Conservation (phyloP, 129 eudicot species). For the Logfia minima region DNA sequence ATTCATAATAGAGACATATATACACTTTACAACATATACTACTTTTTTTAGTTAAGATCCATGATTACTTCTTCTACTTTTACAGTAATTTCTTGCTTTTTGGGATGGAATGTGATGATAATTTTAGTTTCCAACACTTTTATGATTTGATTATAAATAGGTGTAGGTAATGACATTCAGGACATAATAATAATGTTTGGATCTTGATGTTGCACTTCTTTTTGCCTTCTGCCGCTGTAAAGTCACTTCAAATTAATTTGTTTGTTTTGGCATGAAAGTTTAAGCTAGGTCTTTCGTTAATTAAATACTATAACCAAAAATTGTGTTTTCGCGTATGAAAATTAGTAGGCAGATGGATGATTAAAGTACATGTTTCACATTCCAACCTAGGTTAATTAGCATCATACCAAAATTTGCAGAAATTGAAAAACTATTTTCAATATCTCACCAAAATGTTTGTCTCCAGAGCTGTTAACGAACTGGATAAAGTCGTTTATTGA, state of each 20-base stretch:
- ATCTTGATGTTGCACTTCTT: conserved; percentile 15
- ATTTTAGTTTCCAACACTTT: conserved; percentile 7
- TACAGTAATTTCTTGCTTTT: conserved; percentile 11
- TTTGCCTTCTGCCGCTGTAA: neutral
- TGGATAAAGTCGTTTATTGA: too few relatives aligned
- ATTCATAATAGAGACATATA: neutral
- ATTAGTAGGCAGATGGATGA: too few relatives aligned
- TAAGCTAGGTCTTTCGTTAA: too few relatives aligned
- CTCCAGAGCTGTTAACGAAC: too few relatives aligned
- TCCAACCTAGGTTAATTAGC: too few relatives aligned
- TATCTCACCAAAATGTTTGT: too few relatives aligned
- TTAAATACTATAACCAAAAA: too few relatives aligned
- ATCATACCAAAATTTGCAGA: too few relatives aligned
- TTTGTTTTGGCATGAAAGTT: neutral
- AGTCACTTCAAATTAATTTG: neutral
- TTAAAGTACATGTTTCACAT: too few relatives aligned
- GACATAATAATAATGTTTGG: conserved; percentile 10
- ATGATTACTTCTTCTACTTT: neutral
- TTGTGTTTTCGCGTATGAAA: too few relatives aligned
- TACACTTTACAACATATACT: conserved; percentile 10
- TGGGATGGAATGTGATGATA: neutral
- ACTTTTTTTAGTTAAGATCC: neutral
- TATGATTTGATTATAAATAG: conserved; percentile 7
- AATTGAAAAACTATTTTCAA: too few relatives aligned
- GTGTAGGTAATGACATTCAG: neutral